A percentile compares a stretch with the other conserved stretches of the same genome.
These are phyloP conservation scores for Thelephora terrestris DNA, from an alignment of 1,284 basidiomycete species.

Conservation along the genomic window DNA sequence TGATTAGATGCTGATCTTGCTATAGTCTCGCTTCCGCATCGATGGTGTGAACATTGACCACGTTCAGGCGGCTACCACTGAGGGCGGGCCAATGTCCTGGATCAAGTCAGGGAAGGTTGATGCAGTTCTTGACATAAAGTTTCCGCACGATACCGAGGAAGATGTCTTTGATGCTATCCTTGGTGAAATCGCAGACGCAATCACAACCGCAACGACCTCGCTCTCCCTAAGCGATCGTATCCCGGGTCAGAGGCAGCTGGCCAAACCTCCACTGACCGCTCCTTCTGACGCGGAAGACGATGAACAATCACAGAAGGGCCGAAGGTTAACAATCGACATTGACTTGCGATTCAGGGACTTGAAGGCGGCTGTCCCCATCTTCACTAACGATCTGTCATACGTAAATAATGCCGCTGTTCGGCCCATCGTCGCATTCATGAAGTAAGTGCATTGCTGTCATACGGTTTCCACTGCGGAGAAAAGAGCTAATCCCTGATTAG, in stretches of 20 bases:
- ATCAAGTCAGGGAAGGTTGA: slow-evolving; percentile 95
- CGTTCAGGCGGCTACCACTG: slow-evolving; percentile 75
- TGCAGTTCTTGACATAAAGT: slow-evolving; percentile 95
- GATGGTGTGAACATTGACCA: slow-evolving; percentile 98
- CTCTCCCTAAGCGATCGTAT: slow-evolving; percentile 55
- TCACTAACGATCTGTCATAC: slow-evolving; percentile 80
- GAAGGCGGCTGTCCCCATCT: slow-evolving; percentile 92
- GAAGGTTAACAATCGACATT: slow-evolving; percentile 76
- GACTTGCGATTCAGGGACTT: slow-evolving; percentile 93
- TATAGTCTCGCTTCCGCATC: slow-evolving; percentile 86
- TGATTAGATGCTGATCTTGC: not conserved
- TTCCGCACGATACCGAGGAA: slow-evolving; percentile 75
- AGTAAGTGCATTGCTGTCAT: slow-evolving; percentile 40
- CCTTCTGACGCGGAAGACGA: slow-evolving; percentile 39
- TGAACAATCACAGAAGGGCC: slow-evolving; percentile 19
- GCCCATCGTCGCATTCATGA: slow-evolving; percentile 98
- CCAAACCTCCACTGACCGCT: slow-evolving; percentile 77
- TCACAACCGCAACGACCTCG: slow-evolving; percentile 37
- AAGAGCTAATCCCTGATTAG: slow-evolving; percentile 30
- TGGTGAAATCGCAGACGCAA: slow-evolving; percentile 84
- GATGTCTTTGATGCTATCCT: slow-evolving; percentile 82
- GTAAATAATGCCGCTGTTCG: slow-evolving; percentile 92
- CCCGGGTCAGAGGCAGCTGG: slow-evolving; percentile 81
- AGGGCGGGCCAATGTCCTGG: slow-evolving; percentile 91
- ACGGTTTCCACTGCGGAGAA: slow-evolving; percentile 1